Evolutionary conservation across 768 basidiomycete species (phyloP).

Genomic region (Leccinum broughii): DNA sequence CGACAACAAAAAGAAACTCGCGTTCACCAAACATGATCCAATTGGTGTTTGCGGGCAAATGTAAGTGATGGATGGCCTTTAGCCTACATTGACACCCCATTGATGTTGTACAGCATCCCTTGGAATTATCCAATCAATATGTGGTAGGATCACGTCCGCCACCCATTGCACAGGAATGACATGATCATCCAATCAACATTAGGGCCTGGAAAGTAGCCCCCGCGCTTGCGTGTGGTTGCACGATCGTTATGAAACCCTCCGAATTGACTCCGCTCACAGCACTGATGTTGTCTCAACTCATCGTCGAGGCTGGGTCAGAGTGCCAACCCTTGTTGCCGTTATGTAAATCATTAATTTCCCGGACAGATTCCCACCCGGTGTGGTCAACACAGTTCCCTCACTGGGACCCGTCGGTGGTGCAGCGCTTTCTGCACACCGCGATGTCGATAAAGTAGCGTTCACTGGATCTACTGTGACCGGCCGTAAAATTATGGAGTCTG

Average conservation of each 20-base stretch:
- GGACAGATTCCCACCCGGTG: conserved; percentile 85
- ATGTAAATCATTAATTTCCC: conserved; percentile 17
- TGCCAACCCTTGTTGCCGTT: conserved; percentile 9
- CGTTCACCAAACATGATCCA: conserved; percentile 86
- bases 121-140: conserved; percentile 93
- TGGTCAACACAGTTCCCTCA: conserved; percentile 86
- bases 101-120: conserved; percentile 58
- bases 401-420: conserved; percentile 81
- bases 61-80: conserved; percentile 39
- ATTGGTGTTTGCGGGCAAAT: conserved; percentile 96
- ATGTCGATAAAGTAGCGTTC: conserved; percentile 94
- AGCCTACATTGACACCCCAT: conserved; percentile 10
- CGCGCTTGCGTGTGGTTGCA: conserved; percentile 88
- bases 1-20: conserved; percentile 76
- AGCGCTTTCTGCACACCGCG: conserved; percentile 76
- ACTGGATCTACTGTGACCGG: conserved; percentile 92
- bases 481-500: conserved; percentile 87
- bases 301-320: conserved; percentile 78
- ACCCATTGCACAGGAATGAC: conserved; percentile 3
- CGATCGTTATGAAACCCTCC: conserved; percentile 94
- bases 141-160: conserved; percentile 49
- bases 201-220: conserved; percentile 94
- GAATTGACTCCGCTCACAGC: conserved; percentile 85
- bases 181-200: conserved; percentile 4
- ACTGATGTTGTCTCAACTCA: conserved; percentile 76